Percentiles rank a stretch among this genome's conserved stretches.
Evolutionary conservation across 176 grass and related monocot species (phyloP).

Genomic region (Oropetium thomaeum): DNA sequence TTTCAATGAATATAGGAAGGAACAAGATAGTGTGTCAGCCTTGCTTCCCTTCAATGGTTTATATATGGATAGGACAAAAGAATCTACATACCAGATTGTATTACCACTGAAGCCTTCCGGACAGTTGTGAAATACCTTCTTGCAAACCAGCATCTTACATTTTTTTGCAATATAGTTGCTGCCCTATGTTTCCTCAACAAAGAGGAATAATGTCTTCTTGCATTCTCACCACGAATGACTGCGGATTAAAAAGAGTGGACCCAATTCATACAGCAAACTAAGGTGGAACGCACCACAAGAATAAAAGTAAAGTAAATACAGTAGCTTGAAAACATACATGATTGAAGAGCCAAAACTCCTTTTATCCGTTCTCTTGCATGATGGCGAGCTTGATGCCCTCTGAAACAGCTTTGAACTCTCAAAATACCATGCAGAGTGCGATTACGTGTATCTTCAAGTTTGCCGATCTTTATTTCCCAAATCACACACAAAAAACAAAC

Average conservation of each 20-base stretch:
- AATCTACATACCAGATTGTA: slow-evolving; percentile 80
- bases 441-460: slow-evolving; percentile 95
- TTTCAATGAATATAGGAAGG: slow-evolving; percentile 16
- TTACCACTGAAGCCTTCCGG: slow-evolving; percentile 62
- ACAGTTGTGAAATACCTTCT: slow-evolving; percentile 65
- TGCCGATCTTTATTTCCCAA: slow-evolving; percentile 63
- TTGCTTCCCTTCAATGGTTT: neutral
- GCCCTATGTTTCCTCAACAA: slow-evolving; percentile 65
- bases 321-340: slow-evolving; percentile 53
- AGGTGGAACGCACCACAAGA: neutral
- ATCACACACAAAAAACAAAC: slow-evolving; percentile 23
- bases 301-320: slow-evolving; percentile 6
- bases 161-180: slow-evolving; percentile 62
- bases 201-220: slow-evolving; percentile 54
- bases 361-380: slow-evolving; percentile 61
- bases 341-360: slow-evolving; percentile 83
- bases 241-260: slow-evolving; percentile 8
- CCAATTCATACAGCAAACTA: slow-evolving; percentile 14
- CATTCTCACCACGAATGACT: slow-evolving; percentile 86
- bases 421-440: slow-evolving; percentile 92
- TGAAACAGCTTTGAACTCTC: slow-evolving; percentile 97
- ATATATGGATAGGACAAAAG: neutral
- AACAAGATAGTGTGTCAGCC: slow-evolving; percentile 5
- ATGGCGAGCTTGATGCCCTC: slow-evolving; percentile 74
- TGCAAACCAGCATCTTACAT: slow-evolving; percentile 59